Percentiles rank a stretch among this genome's conserved stretches.
phyloP scores from a whole-genome alignment of 352 stramenopile species.

The Globisporangium takayamanum region DNA sequence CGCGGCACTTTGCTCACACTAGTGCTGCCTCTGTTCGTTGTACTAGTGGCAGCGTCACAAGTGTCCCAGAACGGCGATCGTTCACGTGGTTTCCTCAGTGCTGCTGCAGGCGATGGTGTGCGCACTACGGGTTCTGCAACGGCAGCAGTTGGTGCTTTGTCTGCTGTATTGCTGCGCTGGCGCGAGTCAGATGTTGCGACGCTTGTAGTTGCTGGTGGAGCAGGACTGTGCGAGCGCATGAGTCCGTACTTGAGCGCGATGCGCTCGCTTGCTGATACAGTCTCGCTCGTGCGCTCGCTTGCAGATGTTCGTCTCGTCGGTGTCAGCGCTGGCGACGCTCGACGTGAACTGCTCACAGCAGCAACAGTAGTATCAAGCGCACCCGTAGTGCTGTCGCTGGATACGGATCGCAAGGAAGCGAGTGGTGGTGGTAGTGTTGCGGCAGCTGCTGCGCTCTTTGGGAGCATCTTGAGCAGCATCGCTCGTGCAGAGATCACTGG shows the following conservation, averaged over 20 bases:
- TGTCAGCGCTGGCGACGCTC: neutral
- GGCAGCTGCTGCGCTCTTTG: neutral
- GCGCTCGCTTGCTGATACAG: conserved; percentile 32
- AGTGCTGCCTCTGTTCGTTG: no score
- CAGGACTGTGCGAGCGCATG: conserved; percentile 12
- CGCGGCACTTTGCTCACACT: no score
- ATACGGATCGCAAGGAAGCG: neutral
- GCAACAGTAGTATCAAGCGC: neutral
- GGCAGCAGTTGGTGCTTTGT: no score
- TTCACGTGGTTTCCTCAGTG: no score
- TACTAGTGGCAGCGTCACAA: no score
- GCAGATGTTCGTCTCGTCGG: neutral
- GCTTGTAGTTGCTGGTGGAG: no score
- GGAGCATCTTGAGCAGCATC: conserved; percentile 49
- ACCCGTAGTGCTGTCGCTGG: neutral
- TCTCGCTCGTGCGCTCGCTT: neutral
- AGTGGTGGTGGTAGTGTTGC: neutral
- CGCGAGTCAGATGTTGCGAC: neutral
- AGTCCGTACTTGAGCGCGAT: conserved; percentile 68
- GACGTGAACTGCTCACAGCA: neutral
- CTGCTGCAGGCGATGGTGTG: no score
- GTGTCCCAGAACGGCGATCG: no score
- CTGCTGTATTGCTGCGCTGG: neutral
- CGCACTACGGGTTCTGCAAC: no score
- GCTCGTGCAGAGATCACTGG: conserved; percentile 55